Percentiles rank a stretch among this genome's conserved stretches.
Conservation (phyloP, 2,329 filamentous ascomycete genomes). For the Chlorencoelia australis region DNA sequence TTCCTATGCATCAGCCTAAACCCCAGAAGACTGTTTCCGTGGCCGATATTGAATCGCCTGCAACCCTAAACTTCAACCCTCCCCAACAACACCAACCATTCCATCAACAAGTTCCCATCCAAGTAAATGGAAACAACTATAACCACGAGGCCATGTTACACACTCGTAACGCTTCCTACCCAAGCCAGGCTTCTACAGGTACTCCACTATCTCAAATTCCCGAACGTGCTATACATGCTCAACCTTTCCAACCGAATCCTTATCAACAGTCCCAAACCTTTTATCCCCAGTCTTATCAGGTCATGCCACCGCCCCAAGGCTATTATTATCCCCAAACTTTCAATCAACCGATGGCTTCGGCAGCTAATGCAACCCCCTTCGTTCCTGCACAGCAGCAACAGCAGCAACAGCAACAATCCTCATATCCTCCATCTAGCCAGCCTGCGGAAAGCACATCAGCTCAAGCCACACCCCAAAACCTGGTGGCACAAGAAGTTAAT, state of each 20-base stretch:
- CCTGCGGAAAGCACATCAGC: conserved; percentile 7
- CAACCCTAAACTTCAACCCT: conserved; percentile 41
- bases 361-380: conserved; percentile 22
- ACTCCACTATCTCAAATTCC: conserved; percentile 88
- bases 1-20: conserved; percentile 85
- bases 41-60: conserved; percentile 80
- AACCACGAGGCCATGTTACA: conserved; percentile 45
- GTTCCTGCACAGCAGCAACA: conserved; percentile 21
- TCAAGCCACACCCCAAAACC: conserved; percentile 39
- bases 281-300: conserved; percentile 44
- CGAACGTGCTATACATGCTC: conserved; percentile 82
- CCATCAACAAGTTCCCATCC: conserved; percentile 83
- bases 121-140: conserved; percentile 50
- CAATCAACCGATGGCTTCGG: conserved; percentile 35
- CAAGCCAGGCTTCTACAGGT: conserved; percentile 59
- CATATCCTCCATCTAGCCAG: conserved; percentile 16
- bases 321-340: conserved; percentile 60
- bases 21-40: conserved; percentile 93
- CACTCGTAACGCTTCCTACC: conserved; percentile 57
- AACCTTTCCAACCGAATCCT: conserved; percentile 72
- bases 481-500: conserved; percentile 78
- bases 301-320: conserved; percentile 45
- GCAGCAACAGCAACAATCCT: conserved; percentile 16
- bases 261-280: conserved; percentile 48
- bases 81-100: conserved; percentile 73